Evolutionary conservation across 805 yeast genomes (phyloP), one percentile per base, ranked within the genome.

Genomic region (Pichia kluyveri): DNA sequence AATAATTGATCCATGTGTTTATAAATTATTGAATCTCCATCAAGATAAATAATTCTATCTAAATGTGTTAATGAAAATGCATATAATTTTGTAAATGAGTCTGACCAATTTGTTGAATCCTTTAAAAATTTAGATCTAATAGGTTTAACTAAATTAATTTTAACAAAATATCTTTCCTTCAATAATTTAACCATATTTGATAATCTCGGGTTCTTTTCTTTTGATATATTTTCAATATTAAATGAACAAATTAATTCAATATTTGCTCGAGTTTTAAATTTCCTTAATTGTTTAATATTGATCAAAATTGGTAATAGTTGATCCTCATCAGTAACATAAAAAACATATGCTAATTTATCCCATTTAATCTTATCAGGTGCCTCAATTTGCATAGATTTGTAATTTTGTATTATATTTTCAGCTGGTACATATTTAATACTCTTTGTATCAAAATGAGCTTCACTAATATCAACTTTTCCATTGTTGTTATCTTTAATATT

Each of bases 21-120:
- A 17, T 58, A 52, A 14, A 79, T 54, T 8, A 60, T 49, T 3
- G 81, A 71, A 62, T 81, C 86, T 10, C 80, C 70, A 59, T 82
- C 87, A 55, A 82, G 60, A 57, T 72, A 80, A 14, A 82, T 69
- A 17, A 82, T 58, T 42, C 83, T 60, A 27, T 77, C 76, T 56
- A 69, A 82, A 36, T 75, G 70, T 0, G 66, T 60, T 54, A 69
- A 69, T 46, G 71, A 68, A 57, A 81, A 81, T 0, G 77, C 71
- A 51, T 70, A 65, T 30, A 81, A 63, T 56, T 82, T 82, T 1
- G 83, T 78, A 53, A 77, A 75, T 47, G 82, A 73, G 5, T 69
- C 64, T 6, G 64, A 51, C 83, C 84, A 80, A 38, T 67, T 56
- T 8, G 68, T 30, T 15, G 60, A 49, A 9, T 52, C 59, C 31